Evolutionary conservation across 192 early-diverging fungal species (phyloP).

Genomic region (Podila epigama): DNA sequence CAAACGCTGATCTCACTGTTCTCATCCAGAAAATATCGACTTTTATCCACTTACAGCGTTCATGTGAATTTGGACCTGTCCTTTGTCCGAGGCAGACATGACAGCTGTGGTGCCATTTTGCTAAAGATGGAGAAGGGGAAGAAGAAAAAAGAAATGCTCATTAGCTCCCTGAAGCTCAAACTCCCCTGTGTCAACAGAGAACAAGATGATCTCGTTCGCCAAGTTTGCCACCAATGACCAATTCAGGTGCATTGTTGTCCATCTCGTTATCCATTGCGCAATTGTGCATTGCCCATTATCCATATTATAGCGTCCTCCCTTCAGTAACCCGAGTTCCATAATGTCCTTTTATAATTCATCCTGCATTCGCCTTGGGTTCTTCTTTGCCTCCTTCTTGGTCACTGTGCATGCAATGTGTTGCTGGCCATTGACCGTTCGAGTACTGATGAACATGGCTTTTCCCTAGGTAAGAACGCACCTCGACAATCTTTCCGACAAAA

Average conservation of each 20-base stretch:
- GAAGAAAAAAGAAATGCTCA: background rate
- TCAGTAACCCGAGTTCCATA: too few relatives aligned
- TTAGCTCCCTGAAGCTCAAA: background rate
- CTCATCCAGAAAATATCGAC: background rate
- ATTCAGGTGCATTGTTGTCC: too few relatives aligned
- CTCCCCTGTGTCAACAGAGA: too few relatives aligned
- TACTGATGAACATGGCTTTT: background rate
- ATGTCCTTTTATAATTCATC: too few relatives aligned
- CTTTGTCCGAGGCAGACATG: slow-evolving; percentile 20
- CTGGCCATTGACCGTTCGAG: background rate
- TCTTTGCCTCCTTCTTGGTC: too few relatives aligned
- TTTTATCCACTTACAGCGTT: slow-evolving; percentile 2
- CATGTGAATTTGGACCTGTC: slow-evolving; percentile 31
- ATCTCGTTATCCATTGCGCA: too few relatives aligned
- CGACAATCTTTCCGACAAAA: slow-evolving; percentile 59
- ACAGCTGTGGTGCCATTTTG: slow-evolving; percentile 24
- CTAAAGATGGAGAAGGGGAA: background rate
- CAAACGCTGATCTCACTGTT: background rate
- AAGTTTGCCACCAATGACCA: too few relatives aligned
- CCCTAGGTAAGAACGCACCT: slow-evolving; percentile 43
- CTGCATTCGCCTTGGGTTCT: too few relatives aligned
- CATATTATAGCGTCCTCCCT: too few relatives aligned
- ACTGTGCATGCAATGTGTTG: too few relatives aligned
- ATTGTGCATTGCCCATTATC: too few relatives aligned
- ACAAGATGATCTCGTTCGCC: too few relatives aligned